Base-by-base conservation (phyloP, 2,329 filamentous ascomycete species). In the Pseudogymnoascus pannorum region DNA sequence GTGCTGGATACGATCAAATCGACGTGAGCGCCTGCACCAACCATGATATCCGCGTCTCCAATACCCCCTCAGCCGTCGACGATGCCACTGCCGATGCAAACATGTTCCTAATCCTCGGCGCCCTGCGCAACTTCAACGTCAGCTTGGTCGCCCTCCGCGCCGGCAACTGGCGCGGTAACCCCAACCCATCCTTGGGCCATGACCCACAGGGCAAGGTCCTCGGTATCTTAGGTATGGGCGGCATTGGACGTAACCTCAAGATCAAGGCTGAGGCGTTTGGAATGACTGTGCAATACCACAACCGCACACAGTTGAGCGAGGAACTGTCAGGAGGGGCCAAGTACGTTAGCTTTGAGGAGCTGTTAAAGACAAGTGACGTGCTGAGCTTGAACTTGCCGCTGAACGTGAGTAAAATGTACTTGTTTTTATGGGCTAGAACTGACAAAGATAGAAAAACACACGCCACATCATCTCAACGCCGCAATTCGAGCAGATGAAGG, bases 1-100 rank as follows among this genome's bases (percentile, higher is more conserved):
- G 89, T 64, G 89, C 91, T 61, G 92, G 92, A 36, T 96, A 96
- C 75, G 91, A 96, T 73, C 87, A 92, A 72, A 79, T 95, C 65
- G 87, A 92, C 72, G 79, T 92, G 7, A 72, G 81, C 54, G 87
- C 88, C 38, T 93, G 89, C 77, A 87, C 85, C 8, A 77, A 78
- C 1, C 84, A 84, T 60, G 77, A 78, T 22, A 81, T 95, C 65
- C 80, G 78, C 42, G 88, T 96, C 33, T 91, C 89, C 65, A 94
- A 95, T 74, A 87, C 88, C 1, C 91, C 90, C n/a, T 86, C 83
- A 0, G 87, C 88, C 26, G 88, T 92, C 44, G 87, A 94, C 72
- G 88, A 94, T 72, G 85, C 90, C 36, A 96, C 91, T 0, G 91
- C 91, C 61, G 91, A 96, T 73, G 81, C 86, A 6, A 88, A 83